phyloP scores from a whole-genome alignment of 2,329 filamentous ascomycete species.

The Penicillium sp. region DNA sequence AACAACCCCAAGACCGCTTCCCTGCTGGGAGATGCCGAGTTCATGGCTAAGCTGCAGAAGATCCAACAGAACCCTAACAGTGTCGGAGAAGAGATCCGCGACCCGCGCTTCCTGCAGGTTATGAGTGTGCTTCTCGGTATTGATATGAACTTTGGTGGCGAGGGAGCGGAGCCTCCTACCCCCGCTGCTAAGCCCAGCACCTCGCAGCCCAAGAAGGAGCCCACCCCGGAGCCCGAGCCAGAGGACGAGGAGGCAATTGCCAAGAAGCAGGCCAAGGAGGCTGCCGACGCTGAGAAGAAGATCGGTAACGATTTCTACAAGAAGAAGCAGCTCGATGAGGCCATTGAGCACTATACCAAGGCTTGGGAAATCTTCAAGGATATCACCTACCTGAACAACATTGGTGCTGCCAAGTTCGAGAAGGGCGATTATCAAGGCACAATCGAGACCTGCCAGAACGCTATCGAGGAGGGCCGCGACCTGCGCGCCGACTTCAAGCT shows the following conservation, averaged over 20 bases:
- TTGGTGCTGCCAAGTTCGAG: conserved; percentile 90
- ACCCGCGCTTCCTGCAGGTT: conserved; percentile 89
- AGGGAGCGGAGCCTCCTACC: conserved; percentile 60
- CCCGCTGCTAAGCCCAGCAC: conserved; percentile 60
- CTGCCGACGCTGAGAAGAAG: conserved; percentile 91
- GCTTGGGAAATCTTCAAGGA: conserved; percentile 95
- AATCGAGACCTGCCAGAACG: conserved; percentile 82
- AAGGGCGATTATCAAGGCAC: conserved; percentile 89
- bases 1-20: conserved; percentile 87
- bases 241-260: conserved; percentile 79
- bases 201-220: conserved; percentile 54
- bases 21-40: conserved; percentile 75
- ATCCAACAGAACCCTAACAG: conserved; percentile 77
- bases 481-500: conserved; percentile 96
- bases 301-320: conserved; percentile 95
- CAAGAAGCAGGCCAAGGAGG: conserved; percentile 86
- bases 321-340: conserved; percentile 94
- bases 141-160: conserved; percentile 72
- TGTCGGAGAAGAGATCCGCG: conserved; percentile 75
- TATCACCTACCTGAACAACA: conserved; percentile 96
- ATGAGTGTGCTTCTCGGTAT: conserved; percentile 91
- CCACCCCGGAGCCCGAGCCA: conserved; percentile 61
- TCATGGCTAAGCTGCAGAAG: conserved; percentile 85
- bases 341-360: conserved; percentile 90
- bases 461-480: conserved; percentile 83